Base-by-base conservation (phyloP, 1,139 yeast species). In the Spathaspora sp. region DNA sequence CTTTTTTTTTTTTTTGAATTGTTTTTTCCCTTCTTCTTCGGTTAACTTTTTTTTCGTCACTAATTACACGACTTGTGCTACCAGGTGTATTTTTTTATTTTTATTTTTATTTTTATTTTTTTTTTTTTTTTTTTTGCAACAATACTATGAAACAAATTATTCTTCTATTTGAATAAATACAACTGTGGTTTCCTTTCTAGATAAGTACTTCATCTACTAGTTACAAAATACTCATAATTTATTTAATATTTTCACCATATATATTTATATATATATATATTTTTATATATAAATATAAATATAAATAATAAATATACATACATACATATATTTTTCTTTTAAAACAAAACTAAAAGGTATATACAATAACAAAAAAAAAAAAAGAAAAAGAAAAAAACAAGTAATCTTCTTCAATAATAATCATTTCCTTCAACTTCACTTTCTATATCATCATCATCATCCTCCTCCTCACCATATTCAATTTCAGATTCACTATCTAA, bases 401-500 rank as follows among this genome's bases (percentile, higher is more conserved):
- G 4, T 20, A 7, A 7, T 8, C 10, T n/a, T 25, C 25, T 24
- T 44, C 38, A 73, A 59, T 74, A 74, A 56, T 74, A 74, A 58
- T 74, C 79, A 56, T 74, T 74, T 45, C 74, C 74, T 53, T 70
- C 78, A 51, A 64, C 71, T 50, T 70, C 76, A 20, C 61, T 55
- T 46, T 65, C 71, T 38, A 63, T 58, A 41, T 59, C 51, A 40
- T 60, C 58, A 29, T 56, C 64, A 41, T 60, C 55, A 36, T 56
- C 64, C 17, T 48, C 46, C 23, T 52, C 55, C 24, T 55, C 54
- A 39, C 60, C 68, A 41, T 64, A 67, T 31, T 63, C 73, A 49
- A 55, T 60, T 15, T 60, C 68, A 15, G 69, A 61, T 43, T 70
- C 76, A 43, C 70, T 65, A 27, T 67, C 75, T 45, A 66, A 65